These are phyloP conservation scores for Schwanniomyces occidentalis DNA, from an alignment of 805 yeast genomes.

Conservation along the genomic window DNA sequence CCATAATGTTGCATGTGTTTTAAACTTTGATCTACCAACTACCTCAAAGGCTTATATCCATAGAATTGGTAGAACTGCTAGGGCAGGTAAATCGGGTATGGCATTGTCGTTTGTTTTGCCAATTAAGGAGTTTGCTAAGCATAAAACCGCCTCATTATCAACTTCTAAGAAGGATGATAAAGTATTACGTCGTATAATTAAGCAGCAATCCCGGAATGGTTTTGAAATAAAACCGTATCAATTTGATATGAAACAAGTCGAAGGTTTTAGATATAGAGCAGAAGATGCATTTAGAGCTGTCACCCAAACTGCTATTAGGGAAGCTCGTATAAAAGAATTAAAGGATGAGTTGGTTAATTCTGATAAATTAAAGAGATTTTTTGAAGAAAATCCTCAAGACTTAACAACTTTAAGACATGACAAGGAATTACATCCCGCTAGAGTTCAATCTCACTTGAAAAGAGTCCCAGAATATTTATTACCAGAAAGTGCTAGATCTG, in stretches of 20 bases:
- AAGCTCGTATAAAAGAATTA: slow-evolving; percentile 88
- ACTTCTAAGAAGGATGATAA: slow-evolving; percentile 85
- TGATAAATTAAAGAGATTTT: slow-evolving; percentile 88
- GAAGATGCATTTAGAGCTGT: slow-evolving; percentile 97
- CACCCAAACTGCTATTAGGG: slow-evolving; percentile 84
- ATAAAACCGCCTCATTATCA: slow-evolving; percentile 71
- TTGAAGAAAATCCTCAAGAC: slow-evolving; percentile 97
- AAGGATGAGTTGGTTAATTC: slow-evolving; percentile 83
- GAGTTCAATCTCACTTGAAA: slow-evolving; percentile 82
- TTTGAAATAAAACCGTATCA: slow-evolving; percentile 81
- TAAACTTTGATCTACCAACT: slow-evolving; percentile 91
- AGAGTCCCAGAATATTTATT: slow-evolving; percentile 90
- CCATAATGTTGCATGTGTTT: slow-evolving; percentile 92
- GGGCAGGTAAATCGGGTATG: slow-evolving; percentile 96
- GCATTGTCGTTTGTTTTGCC: slow-evolving; percentile 91
- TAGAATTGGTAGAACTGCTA: slow-evolving; percentile 95
- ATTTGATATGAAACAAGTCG: slow-evolving; percentile 89
- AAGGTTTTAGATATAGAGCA: slow-evolving; percentile 92
- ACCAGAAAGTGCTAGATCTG: slow-evolving; percentile 71
- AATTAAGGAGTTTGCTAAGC: slow-evolving; percentile 80
- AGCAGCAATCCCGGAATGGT: slow-evolving; percentile 73
- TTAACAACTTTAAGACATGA: slow-evolving; percentile 87
- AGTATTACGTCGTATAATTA: slow-evolving; percentile 71
- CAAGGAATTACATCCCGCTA: slow-evolving; percentile 77
- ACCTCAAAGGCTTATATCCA: slow-evolving; percentile 89